Evolutionary conservation across 1,139 yeast species (phyloP).

Genomic region (Suhomyces bribrorum): DNA sequence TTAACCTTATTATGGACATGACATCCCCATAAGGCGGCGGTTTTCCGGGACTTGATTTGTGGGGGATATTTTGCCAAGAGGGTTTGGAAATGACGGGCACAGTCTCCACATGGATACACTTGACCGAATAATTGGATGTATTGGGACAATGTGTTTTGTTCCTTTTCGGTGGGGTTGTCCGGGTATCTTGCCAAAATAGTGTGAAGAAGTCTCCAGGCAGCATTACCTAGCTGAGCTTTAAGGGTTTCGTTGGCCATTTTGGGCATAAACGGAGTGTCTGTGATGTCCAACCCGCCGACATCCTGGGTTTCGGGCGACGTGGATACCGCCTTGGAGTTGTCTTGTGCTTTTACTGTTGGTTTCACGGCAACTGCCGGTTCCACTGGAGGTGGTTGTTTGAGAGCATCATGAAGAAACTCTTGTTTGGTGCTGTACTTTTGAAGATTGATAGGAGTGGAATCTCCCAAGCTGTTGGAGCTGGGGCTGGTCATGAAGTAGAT

Average conservation of each 20-base stretch:
- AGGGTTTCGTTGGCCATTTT: slow-evolving; percentile 68
- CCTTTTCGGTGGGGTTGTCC: slow-evolving; percentile 66
- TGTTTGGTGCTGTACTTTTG: slow-evolving; percentile 7
- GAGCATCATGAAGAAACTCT: slow-evolving; percentile 3
- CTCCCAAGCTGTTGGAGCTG: slow-evolving; percentile 26
- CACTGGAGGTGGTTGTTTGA: slow-evolving; percentile 1
- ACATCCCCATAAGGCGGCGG: slow-evolving; percentile 97
- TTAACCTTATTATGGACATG: slow-evolving; percentile 88
- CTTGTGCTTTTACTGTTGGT: neutral
- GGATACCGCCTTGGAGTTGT: too few species aligned
- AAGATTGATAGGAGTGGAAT: slow-evolving; percentile 27
- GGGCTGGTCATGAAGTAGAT: slow-evolving; percentile 30
- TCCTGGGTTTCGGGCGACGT: neutral
- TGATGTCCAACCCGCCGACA: slow-evolving; percentile 19
- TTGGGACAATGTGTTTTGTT: slow-evolving; percentile 58
- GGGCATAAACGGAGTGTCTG: slow-evolving; percentile 75
- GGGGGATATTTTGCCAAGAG: slow-evolving; percentile 77
- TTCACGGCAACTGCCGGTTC: neutral
- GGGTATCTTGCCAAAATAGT: slow-evolving; percentile 92
- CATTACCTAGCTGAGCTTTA: slow-evolving; percentile 76
- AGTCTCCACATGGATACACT: slow-evolving; percentile 91
- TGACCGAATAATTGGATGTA: slow-evolving; percentile 66
- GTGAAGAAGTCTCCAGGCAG: slow-evolving; percentile 87
- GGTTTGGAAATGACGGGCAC: slow-evolving; percentile 85
- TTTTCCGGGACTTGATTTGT: slow-evolving; percentile 71